Evolutionary conservation across 805 yeast genomes (phyloP), one percentile per base, ranked within the genome.

Genomic region (Kregervanrija delftensis): DNA sequence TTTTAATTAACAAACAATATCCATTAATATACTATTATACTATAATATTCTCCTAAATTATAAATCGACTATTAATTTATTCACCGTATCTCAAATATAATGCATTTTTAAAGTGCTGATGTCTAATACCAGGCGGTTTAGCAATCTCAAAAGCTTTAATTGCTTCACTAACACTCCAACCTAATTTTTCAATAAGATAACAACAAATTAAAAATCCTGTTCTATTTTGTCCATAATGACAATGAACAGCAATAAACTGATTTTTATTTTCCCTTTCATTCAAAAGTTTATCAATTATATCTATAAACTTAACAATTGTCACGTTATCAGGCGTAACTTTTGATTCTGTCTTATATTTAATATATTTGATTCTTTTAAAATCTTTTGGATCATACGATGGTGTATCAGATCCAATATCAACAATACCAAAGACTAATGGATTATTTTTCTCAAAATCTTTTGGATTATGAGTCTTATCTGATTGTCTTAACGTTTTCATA

Each of bases 221-320:
- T 45, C 91, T 66, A 59, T 84, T 84, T 63, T 83, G 86, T 5
- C 91, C 93, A 57, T 84, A 84, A 59, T 84, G 93, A 57, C 93
- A 84, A 60, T 85, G 93, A 8, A 85, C 83, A 0, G 75, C 87
- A 6, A 82, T 64, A 22, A 69, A 61, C 5, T 76, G 76, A 13
- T 52, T 52, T 3, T 30, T 12, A 15, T 30, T 41, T 8, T 43
- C 39, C 32, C 49, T 52, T 28, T 51, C 48, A 9, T 32, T 33
- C 28, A 74, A 54, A 14, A 77, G 69, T 39, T 68, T 66, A 49
- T 77, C 79, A 4, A 80, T 71, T 38, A 81, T 65, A 35, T 65
- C 69, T 34, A 79, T 69, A 50, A 82, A 85, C 41, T 71, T 64
- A 33, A 77, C 61, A 32, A 83, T 79, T 14, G 85, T 79, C 8